Percentiles rank a stretch among this genome's conserved stretches.
Evolutionary conservation across 2,329 filamentous ascomycete genomes (phyloP).

Genomic region (Coniochaeta ligniaria): DNA sequence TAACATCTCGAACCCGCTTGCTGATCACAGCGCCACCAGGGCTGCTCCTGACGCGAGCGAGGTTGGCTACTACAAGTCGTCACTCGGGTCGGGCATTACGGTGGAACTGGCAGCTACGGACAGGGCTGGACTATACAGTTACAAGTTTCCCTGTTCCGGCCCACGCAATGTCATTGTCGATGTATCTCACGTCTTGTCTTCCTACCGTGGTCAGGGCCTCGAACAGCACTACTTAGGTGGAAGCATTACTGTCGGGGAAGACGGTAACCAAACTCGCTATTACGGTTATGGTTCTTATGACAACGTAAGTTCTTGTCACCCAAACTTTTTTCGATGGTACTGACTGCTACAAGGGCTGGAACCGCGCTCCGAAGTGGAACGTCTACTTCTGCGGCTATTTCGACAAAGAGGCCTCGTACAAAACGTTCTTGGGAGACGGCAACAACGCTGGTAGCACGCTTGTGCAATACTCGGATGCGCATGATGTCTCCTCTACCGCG

Average conservation of each 20-base stretch:
- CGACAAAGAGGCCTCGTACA: constrained; percentile 34
- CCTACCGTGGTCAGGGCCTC: constrained; percentile 51
- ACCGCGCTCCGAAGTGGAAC: constrained; percentile 53
- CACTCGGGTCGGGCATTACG: constrained; percentile 44
- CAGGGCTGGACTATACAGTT: constrained; percentile 53
- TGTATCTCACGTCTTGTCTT: constrained; percentile 59
- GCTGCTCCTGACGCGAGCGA: constrained; percentile 40
- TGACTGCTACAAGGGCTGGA: constrained; percentile 44
- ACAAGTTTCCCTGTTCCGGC: constrained; percentile 42
- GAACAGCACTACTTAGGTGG: constrained; percentile 59
- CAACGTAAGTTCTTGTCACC: constrained; percentile 34
- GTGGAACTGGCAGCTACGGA: constrained; percentile 50
- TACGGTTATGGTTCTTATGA: constrained; percentile 56
- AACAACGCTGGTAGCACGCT: constrained; percentile 22
- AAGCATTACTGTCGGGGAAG: constrained; percentile 42
- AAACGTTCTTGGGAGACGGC: constrained; percentile 32
- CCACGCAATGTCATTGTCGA: constrained; percentile 46
- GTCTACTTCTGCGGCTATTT: constrained; percentile 60
- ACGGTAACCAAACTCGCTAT: constrained; percentile 35
- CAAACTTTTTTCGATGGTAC: background rate
- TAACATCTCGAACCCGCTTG: constrained; percentile 43
- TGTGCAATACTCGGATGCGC: constrained; percentile 21
- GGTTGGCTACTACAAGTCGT: constrained; percentile 55
- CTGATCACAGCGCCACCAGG: constrained; percentile 47
- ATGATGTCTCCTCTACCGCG: constrained; percentile 26